A percentile compares a stretch with the other conserved stretches of the same genome.
Evolutionary conservation across 78 protist species (phyloP).

Genomic region (Dictyostelium intermedium): DNA sequence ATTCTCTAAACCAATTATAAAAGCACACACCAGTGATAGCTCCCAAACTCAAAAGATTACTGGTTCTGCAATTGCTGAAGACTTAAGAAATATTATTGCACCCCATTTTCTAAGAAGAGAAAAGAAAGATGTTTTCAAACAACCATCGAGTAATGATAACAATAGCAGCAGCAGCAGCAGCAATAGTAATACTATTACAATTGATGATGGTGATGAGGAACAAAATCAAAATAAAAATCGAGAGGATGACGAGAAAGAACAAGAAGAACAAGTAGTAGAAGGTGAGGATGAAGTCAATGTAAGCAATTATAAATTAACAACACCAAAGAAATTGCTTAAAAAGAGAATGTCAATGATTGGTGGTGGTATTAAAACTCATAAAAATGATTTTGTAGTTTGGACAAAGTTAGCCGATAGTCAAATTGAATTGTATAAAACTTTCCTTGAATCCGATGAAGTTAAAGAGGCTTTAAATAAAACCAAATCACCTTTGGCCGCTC

Average conservation of each 20-base stretch:
- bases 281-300: background rate
- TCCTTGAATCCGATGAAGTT: conserved; percentile 66
- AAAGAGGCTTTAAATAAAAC: conserved; percentile 69
- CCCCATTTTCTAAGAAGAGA: conserved; percentile 90
- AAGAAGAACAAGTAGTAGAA: background rate
- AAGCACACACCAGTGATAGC: conserved; percentile 17
- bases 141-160: background rate
- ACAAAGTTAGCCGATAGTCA: conserved; percentile 67
- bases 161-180: background rate
- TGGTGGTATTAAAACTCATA: conserved; percentile 50
- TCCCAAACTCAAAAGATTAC: background rate
- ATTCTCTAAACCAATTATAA: conserved; percentile 52
- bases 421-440: conserved; percentile 55
- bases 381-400: conserved; percentile 89
- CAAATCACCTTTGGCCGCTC: conserved; percentile 70
- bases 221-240: background rate
- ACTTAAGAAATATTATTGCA: conserved; percentile 52
- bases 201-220: background rate
- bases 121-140: conserved; percentile 71
- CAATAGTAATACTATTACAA: background rate
- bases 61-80: conserved; percentile 69
- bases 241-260: background rate
- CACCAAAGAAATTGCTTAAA: background rate
- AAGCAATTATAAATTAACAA: background rate
- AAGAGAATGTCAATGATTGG: conserved; percentile 14